These are phyloP conservation scores for Tolypocladium paradoxum DNA, from an alignment of 2,329 filamentous ascomycete species.

Conservation along the genomic window DNA sequence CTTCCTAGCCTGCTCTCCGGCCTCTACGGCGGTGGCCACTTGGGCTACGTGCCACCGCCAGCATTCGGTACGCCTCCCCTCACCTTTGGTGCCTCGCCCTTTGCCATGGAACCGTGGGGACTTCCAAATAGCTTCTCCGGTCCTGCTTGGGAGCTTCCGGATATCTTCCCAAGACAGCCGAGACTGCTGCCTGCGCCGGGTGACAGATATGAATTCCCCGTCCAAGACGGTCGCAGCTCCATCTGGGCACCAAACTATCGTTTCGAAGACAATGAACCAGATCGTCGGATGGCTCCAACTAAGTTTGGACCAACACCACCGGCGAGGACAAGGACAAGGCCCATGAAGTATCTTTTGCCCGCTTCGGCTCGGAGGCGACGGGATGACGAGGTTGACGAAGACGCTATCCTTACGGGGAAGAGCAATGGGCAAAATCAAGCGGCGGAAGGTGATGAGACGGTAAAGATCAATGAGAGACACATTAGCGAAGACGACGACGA, in stretches of 20 bases:
- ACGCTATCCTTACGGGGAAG: conserved; percentile 10
- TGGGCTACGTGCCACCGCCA: conserved; percentile 4
- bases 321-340: conserved; percentile 4
- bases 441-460: neutral
- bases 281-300: neutral
- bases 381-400: conserved; percentile 14
- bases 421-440: neutral
- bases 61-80: conserved; percentile 10
- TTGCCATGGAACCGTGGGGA: conserved; percentile 5
- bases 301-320: conserved; percentile 1
- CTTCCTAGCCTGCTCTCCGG: conserved; percentile 3
- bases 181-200: conserved; percentile 5
- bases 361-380: neutral
- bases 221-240: conserved; percentile 17
- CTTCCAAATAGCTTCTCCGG: conserved; percentile 2
- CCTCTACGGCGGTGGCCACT: conserved; percentile 2
- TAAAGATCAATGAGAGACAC: conserved; percentile 4
- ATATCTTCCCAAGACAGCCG: conserved; percentile 1
- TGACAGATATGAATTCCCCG: conserved; percentile 21
- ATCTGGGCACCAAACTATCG: conserved; percentile 20
- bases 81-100: conserved; percentile 8
- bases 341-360: neutral
- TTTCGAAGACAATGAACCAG: conserved; percentile 9
- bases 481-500: conserved; percentile 12
- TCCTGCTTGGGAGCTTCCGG: conserved; percentile 3